phyloP scores from a whole-genome alignment of 768 basidiomycete genomes.

The Psilocybe sp. region DNA sequence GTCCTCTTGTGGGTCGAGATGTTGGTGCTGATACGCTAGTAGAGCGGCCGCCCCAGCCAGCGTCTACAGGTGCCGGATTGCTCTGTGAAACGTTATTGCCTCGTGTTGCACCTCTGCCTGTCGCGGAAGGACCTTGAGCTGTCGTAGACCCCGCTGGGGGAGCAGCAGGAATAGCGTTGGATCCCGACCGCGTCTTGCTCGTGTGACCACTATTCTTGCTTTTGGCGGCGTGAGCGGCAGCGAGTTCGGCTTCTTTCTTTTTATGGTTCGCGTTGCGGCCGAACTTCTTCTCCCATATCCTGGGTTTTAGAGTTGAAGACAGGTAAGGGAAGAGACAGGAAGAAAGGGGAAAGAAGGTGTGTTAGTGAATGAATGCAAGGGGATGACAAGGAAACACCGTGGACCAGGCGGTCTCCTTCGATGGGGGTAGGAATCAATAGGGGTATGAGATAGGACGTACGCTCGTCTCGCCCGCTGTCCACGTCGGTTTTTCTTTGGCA shows the following conservation, averaged over 20 bases:
- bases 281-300: constrained; percentile 98
- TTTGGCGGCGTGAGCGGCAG: constrained; percentile 6
- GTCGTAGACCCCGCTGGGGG: background rate
- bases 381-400: no score
- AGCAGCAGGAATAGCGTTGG: constrained; percentile 10
- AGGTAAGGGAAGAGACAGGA: constrained; percentile 2
- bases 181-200: constrained; percentile 13
- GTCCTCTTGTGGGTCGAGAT: constrained; percentile 3
- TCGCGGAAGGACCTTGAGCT: constrained; percentile 9
- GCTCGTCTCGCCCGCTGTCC: constrained; percentile 93
- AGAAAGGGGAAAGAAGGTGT: background rate
- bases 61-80: constrained; percentile 17
- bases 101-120: constrained; percentile 1
- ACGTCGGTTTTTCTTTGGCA: constrained; percentile 78
- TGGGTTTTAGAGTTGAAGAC: constrained; percentile 23
- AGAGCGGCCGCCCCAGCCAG: constrained; percentile 25
- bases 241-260: constrained; percentile 49
- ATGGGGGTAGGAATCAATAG: background rate
- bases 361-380: background rate
- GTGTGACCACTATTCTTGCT: constrained; percentile 18
- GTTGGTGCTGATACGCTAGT: constrained; percentile 5
- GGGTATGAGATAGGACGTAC: constrained; percentile 50
- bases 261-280: constrained; percentile 90
- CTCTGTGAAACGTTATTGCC: constrained; percentile 15
- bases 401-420: no score